Evolutionary conservation across 169 alveolate species (phyloP).

Genomic region (Cryptosporidium viatorum): DNA sequence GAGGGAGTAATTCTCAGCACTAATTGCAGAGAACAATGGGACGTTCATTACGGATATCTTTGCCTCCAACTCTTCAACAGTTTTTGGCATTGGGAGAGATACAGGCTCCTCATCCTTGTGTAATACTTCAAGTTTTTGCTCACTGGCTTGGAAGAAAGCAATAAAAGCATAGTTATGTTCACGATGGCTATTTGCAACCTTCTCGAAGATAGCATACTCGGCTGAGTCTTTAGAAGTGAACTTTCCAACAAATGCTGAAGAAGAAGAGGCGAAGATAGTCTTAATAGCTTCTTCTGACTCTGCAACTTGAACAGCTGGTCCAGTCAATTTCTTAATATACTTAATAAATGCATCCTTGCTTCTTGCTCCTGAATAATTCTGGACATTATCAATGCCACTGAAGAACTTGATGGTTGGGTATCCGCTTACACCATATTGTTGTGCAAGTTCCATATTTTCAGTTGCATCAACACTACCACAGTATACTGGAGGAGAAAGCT

Average conservation of each 20-base stretch:
- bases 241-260: slow-evolving; percentile 72
- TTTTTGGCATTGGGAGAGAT: slow-evolving; percentile 70
- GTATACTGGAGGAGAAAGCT: slow-evolving; percentile 78
- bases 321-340: slow-evolving; percentile 89
- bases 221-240: slow-evolving; percentile 62
- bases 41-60: slow-evolving; percentile 77
- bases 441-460: slow-evolving; percentile 80
- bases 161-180: slow-evolving; percentile 68
- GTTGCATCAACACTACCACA: slow-evolving; percentile 91
- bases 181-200: slow-evolving; percentile 67
- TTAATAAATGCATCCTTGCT: slow-evolving; percentile 84
- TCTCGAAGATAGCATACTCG: slow-evolving; percentile 30
- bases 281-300: slow-evolving; percentile 32
- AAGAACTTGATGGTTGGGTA: slow-evolving; percentile 89
- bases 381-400: slow-evolving; percentile 60
- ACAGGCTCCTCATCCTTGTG: slow-evolving; percentile 79
- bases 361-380: slow-evolving; percentile 90
- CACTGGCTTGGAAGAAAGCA: slow-evolving; percentile 45
- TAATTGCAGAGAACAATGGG: slow-evolving; percentile 82
- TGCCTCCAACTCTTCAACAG: slow-evolving; percentile 77
- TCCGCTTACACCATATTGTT: slow-evolving; percentile 84
- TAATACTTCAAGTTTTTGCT: slow-evolving; percentile 70
- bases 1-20: slow-evolving; percentile 80
- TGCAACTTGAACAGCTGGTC: slow-evolving; percentile 85
- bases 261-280: slow-evolving; percentile 24